phyloP scores from a whole-genome alignment of 2,329 filamentous ascomycete species.

The Neonectria coccinea region DNA sequence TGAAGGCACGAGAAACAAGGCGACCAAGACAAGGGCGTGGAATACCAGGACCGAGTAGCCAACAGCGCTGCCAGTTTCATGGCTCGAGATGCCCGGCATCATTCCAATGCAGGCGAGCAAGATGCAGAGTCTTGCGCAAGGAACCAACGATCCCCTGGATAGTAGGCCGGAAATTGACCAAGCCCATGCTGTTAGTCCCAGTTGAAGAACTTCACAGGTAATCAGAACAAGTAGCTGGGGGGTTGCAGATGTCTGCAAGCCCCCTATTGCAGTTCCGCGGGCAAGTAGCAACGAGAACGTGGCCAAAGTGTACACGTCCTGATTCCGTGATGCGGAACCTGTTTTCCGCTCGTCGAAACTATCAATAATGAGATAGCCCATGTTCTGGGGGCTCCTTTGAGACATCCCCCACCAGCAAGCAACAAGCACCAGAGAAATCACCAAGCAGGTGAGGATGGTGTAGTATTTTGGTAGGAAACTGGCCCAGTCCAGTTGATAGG shows the following conservation, averaged over 20 bases:
- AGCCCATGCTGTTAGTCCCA: constrained; percentile 59
- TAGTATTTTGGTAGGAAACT: constrained; percentile 40
- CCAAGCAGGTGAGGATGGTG: constrained; percentile 48
- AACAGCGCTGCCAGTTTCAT: constrained; percentile 73
- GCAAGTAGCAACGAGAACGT: constrained; percentile 32
- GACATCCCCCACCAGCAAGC: constrained; percentile 48
- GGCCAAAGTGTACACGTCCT: constrained; percentile 58
- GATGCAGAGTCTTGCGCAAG: constrained; percentile 16
- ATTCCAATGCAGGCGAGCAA: constrained; percentile 56
- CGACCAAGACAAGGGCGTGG: constrained; percentile 66
- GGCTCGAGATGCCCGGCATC: constrained; percentile 70
- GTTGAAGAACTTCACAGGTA: constrained; percentile 25
- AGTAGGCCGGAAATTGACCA: constrained; percentile 63
- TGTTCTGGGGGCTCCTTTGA: constrained; percentile 33
- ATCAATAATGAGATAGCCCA: constrained; percentile 49
- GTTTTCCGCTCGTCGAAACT: constrained; percentile 74
- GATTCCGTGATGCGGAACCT: constrained; percentile 50
- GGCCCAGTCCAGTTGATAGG: constrained; percentile 71
- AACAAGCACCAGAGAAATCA: constrained; percentile 39
- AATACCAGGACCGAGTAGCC: constrained; percentile 76
- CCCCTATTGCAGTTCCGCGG: constrained; percentile 31
- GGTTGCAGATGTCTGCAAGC: constrained; percentile 22
- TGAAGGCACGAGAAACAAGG: constrained; percentile 38
- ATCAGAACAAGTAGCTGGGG: constrained; percentile 27
- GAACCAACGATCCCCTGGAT: constrained; percentile 13